These are phyloP conservation scores for Suhomyces xylopsoci DNA, from an alignment of 805 yeast species.

Conservation along the genomic window DNA sequence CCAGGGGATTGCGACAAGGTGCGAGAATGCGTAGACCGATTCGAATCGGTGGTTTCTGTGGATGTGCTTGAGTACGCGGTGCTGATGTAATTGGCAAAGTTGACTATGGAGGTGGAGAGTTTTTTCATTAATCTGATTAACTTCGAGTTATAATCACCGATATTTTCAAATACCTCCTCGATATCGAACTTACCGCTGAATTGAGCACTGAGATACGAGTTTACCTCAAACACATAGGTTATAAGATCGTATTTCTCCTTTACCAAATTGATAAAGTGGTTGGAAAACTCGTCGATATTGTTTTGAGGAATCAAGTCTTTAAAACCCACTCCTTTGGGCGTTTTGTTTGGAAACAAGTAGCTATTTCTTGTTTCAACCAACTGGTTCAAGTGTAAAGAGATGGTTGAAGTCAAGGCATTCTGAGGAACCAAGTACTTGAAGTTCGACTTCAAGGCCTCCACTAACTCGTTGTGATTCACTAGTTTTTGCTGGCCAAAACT, in stretches of 20 bases:
- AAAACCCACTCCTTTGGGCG: neutral
- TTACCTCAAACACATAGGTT: slow-evolving; percentile 35
- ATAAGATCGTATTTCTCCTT: slow-evolving; percentile 36
- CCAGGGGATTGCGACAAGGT: neutral
- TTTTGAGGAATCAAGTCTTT: neutral
- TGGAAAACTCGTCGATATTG: slow-evolving; percentile 8
- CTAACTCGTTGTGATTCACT: slow-evolving; percentile 4
- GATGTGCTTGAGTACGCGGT: slow-evolving; percentile 12
- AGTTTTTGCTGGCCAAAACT: slow-evolving; percentile 47
- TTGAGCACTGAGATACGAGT: slow-evolving; percentile 1
- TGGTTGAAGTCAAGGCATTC: neutral
- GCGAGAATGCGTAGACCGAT: neutral
- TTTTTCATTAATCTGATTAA: slow-evolving; percentile 37
- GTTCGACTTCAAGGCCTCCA: slow-evolving; percentile 10
- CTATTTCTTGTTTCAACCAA: slow-evolving; percentile 11
- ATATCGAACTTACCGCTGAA: slow-evolving; percentile 8
- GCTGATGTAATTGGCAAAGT: slow-evolving; percentile 28
- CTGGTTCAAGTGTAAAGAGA: slow-evolving; percentile 6
- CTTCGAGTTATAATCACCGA: slow-evolving; percentile 38
- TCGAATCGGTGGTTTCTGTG: slow-evolving; percentile 2
- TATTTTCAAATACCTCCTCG: slow-evolving; percentile 24
- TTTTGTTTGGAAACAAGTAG: neutral
- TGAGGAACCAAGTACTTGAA: slow-evolving; percentile 16
- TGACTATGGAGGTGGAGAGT: slow-evolving; percentile 24
- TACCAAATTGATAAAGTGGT: slow-evolving; percentile 24